These are phyloP conservation scores for Backusella tuberculispora DNA, from an alignment of 192 early-diverging fungal species.

Conservation along the genomic window DNA sequence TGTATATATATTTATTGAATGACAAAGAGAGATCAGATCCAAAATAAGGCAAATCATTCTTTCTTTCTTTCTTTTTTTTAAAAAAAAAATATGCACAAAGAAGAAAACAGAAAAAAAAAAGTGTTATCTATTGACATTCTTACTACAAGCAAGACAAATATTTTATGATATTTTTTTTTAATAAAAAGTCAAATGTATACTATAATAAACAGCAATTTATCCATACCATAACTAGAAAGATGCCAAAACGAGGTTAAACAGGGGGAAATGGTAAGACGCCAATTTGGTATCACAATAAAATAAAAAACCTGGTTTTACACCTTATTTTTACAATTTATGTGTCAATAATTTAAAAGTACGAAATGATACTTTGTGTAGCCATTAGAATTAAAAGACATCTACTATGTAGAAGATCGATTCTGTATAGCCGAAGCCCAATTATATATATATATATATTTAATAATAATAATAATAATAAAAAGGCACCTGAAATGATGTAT, in stretches of 20 bases:
- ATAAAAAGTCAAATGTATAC: not conserved
- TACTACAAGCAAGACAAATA: too few relatives aligned
- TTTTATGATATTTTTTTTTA: too few relatives aligned
- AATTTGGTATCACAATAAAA: not conserved
- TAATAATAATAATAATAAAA: not conserved
- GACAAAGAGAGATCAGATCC: too few relatives aligned
- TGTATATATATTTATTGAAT: too few relatives aligned
- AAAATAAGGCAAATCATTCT: too few relatives aligned
- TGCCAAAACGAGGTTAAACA: not conserved
- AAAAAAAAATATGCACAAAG: too few relatives aligned
- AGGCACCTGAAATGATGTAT: not conserved
- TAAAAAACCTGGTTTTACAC: not conserved
- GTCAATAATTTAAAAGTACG: conserved; percentile 6
- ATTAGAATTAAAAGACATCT: too few relatives aligned
- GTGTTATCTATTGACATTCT: too few relatives aligned
- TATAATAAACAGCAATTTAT: not conserved
- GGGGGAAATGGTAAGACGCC: not conserved
- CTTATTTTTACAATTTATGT: not conserved
- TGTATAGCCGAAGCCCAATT: not conserved
- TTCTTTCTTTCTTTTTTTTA: too few relatives aligned
- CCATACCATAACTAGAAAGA: not conserved
- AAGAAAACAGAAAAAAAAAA: too few relatives aligned
- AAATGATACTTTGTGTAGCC: not conserved
- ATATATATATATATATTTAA: not conserved
- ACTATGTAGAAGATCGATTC: too few relatives aligned